Evolutionary conservation across 1,284 basidiomycete genomes (phyloP).

Genomic region (Meira nashicola): DNA sequence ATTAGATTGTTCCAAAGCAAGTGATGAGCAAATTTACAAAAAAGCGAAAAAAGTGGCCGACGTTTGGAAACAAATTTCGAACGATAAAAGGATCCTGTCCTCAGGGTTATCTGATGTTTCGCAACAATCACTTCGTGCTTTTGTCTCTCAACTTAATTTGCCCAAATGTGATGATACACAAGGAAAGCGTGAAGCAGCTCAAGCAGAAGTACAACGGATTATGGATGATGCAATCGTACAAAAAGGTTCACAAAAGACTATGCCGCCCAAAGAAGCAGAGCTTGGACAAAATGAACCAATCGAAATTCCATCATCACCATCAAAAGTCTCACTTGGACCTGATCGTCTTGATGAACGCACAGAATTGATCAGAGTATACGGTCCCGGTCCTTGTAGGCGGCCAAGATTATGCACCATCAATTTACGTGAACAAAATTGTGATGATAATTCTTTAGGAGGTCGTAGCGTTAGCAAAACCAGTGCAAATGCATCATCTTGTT

Average conservation of each 20-base stretch:
- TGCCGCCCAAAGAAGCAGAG: too few species aligned
- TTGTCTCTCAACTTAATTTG: not conserved
- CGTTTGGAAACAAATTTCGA: slow-evolving; percentile 26
- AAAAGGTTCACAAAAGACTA: too few species aligned
- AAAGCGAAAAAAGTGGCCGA: slow-evolving; percentile 7
- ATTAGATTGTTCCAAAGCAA: slow-evolving; percentile 17
- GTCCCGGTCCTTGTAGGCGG: slow-evolving; percentile 19
- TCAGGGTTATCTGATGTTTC: slow-evolving; percentile 36
- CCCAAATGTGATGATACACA: not conserved
- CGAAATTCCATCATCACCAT: slow-evolving; percentile 16
- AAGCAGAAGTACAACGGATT: not conserved
- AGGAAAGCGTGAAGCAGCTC: not conserved
- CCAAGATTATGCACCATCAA: slow-evolving; percentile 35
- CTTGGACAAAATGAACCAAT: not conserved
- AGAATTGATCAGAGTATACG: slow-evolving; percentile 18
- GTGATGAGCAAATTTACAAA: slow-evolving; percentile 1
- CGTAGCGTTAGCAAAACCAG: not conserved
- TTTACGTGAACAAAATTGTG: slow-evolving; percentile 25
- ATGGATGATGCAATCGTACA: not conserved
- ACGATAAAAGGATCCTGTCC: slow-evolving; percentile 31
- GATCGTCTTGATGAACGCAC: not conserved
- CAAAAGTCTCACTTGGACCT: not conserved
- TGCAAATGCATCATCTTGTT: slow-evolving; percentile 18
- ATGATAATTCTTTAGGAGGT: not conserved
- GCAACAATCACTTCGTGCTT: slow-evolving; percentile 2